A percentile compares a stretch with the other conserved stretches of the same genome.
These are phyloP conservation scores for Melaleuca quinquenervia DNA, from an alignment of 345 rosid genomes.

Conservation along the genomic window DNA sequence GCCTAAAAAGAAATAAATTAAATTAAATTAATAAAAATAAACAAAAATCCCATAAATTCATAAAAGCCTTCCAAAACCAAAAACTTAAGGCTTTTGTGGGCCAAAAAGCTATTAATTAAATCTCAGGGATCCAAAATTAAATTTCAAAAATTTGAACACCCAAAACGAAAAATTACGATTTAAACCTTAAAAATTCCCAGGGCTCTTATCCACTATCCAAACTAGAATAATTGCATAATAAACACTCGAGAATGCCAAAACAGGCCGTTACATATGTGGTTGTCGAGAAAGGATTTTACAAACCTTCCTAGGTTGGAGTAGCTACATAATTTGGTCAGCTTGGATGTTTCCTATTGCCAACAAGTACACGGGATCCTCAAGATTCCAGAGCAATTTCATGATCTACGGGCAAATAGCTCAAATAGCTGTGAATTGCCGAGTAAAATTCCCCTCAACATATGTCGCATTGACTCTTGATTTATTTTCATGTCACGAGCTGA, in stretches of 20 bases:
- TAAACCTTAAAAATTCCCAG: too few species aligned
- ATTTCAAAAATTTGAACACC: too few species aligned
- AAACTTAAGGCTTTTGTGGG: too few species aligned
- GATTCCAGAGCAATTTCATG: not conserved
- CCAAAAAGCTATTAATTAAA: too few species aligned
- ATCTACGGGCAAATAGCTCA: accelerated
- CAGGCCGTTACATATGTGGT: not conserved
- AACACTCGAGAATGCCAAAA: not conserved
- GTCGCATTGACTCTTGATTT: accelerated
- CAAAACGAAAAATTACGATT: too few species aligned
- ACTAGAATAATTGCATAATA: too few species aligned
- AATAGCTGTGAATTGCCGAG: not conserved
- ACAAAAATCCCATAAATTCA: too few species aligned
- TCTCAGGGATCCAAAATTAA: too few species aligned
- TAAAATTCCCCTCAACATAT: accelerated
- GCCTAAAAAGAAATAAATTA: too few species aligned
- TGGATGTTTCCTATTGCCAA: not conserved
- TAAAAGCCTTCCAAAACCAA: too few species aligned
- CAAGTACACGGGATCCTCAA: not conserved
- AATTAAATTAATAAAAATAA: too few species aligned
- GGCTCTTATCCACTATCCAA: too few species aligned
- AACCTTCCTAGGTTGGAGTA: not conserved
- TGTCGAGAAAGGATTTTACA: not conserved
- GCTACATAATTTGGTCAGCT: not conserved
- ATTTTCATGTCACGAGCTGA: accelerated